Conservation (phyloP, 257 asterid genomes). For the Anisodus acutangulus region DNA sequence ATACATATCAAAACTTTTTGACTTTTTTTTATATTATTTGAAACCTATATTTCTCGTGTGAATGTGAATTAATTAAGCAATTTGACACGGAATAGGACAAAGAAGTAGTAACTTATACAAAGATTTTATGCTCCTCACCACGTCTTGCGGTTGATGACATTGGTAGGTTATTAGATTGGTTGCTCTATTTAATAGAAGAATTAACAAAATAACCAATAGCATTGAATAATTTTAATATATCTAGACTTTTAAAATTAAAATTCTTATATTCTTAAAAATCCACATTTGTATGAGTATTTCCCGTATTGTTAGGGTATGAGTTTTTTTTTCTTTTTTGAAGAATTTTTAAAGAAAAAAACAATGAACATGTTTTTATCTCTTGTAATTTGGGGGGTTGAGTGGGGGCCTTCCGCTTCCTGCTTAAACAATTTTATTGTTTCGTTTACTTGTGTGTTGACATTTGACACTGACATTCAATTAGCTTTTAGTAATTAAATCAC, state of each 20-base stretch:
- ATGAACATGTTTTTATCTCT: no score
- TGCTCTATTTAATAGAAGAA: no score
- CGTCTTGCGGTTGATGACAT: not conserved
- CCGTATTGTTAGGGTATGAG: no score
- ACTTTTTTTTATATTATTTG: not conserved
- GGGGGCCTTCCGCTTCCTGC: not conserved
- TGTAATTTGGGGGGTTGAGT: no score
- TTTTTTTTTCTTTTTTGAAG: no score
- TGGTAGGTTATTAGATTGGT: no score
- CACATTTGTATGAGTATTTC: not conserved
- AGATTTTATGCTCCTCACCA: not conserved
- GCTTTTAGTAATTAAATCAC: not conserved
- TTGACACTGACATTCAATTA: not conserved
- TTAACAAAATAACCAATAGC: not conserved
- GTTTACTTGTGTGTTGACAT: not conserved
- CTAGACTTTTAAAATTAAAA: not conserved
- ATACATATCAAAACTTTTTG: not conserved
- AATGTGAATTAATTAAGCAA: not conserved
- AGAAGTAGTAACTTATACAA: not conserved
- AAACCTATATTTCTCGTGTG: not conserved
- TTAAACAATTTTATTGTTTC: not conserved
- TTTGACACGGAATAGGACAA: not conserved
- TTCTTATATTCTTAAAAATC: not conserved
- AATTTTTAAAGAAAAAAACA: no score
- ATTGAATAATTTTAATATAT: not conserved